Base-by-base conservation (phyloP, 768 basidiomycete species). In the Serendipita sp. region DNA sequence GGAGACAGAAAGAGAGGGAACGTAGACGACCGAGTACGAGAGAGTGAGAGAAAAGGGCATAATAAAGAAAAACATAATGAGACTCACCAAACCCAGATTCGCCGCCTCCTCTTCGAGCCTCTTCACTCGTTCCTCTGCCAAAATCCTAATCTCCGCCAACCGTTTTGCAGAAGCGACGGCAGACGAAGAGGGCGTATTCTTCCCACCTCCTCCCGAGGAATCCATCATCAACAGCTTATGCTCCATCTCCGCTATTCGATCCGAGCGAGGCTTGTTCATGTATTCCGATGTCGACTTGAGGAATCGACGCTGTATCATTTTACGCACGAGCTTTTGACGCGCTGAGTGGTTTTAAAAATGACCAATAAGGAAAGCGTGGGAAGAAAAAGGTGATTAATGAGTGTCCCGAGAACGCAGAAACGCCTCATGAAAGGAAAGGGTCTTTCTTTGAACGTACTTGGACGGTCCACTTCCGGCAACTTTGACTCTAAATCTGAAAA, bases 151-250 rank as follows among this genome's bases (percentile, higher is more conserved):
- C 67, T 87, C 76, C 16, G 84, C 78, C 5, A 93, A 75, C 67
- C 91, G 83, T 70, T 84, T 91, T 2, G 89, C 82, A 3, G 88
- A 86, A 0, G 89, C 88, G 67, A 91, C 86, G 0, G 87, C 86
- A 61, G 45, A 56, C 1, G 34, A 38, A 38, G 34, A 38, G 1
- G 34, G 7, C 7, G 34, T 65, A 0, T 89, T 82, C 72, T 84
- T 88, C 34, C n/a, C n/a, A n/a, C n/a, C n/a, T n/a, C n/a, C n/a
- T 3, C 75, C 76, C 70, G 82, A 87, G 71, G 88, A 88, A 67
- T 92, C 88, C 0, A 75, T 76, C 53, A n/a, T 33, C 22, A 58
- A 28, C n/a, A 58, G 11, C 17, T n/a, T n/a, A 11, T 58, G n/a
- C 53, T 58, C 53, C 22, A 31, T 31, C 17, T 58, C 53, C 17